Evolutionary conservation across 805 yeast genomes (phyloP), one percentile per base, ranked within the genome.

Genomic region (Geotrichum ghanense): DNA sequence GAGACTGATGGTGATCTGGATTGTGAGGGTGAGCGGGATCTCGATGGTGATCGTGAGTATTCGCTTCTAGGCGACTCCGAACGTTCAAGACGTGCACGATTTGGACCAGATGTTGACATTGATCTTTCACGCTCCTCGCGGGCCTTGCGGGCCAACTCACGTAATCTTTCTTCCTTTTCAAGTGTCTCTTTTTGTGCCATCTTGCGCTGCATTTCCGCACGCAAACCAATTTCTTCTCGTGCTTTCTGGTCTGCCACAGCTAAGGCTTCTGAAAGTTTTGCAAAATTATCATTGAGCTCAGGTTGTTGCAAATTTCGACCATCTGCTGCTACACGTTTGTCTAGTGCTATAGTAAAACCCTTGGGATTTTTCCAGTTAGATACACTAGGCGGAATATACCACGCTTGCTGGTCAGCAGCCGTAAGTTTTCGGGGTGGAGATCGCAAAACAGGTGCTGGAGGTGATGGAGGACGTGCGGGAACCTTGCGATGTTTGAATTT

Each of bases 281-380:
- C 71, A 58, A 82, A 80, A 41, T 78, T 78, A 47, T 76, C 76
- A 48, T 76, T 72, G 45, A 81, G 72, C 16, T 53, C 63, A 0
- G 60, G 63, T 12, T 62, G 65, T 27, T 60, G 56, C 22, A 57
- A 50, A 0, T 67, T 62, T 2, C 70, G 65, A 0, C 70, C 71
- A 46, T 69, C 73, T 12, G 74, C 72, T 1, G 81, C 81, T 47
- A 85, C 68, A 49, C 97, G 69, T 56, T 83, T 84, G 46, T 88
- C 95, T 37, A 89, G 63, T 0, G 83, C 78, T 41, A 89, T 80
- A 0, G 95, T 79, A 59, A 79, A 86, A 1, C 97, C 97, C 54
- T 84, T 83, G 16, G 89, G 85, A 62, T 92, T 92, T 62, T 88
- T 89, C 97, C 97, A 92, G 61, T 86, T 87, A 1, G 97, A 90